Base-by-base conservation (phyloP, 1,284 basidiomycete genomes). In the Puccinia hordei region DNA sequence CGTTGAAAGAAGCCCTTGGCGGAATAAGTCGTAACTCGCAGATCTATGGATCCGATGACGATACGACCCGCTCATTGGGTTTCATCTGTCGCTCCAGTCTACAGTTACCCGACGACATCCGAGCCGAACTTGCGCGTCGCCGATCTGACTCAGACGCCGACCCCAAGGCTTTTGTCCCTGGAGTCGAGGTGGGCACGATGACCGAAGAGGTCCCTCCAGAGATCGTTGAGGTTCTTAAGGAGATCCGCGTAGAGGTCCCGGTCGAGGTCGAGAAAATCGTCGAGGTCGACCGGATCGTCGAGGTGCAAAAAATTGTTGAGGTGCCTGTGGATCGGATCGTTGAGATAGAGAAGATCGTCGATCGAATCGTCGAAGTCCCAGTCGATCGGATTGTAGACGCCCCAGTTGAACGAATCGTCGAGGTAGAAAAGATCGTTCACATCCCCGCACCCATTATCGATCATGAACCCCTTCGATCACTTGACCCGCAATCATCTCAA, bases 361-460 rank as follows among this genome's bases (percentile, higher is more conserved):
- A 84, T 44, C 72, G 69, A 17, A 68, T 80, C 22, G 73, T 82
- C 38, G 83, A 83, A 55, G 81, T 82, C 49, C 81, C 81, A 35
- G 77, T 82, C 83, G 84, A 85, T 82, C 83, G 83, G 73, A 85
- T 84, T 83, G 86, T 24, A 2, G 72, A 73, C 35, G 81, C 81
- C 49, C 81, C 81, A 35, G 77, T 82, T 83, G 84, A 85, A 82
- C 83, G 83, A 74, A 85, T 84, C 83, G 86, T 24, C 13, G 72
- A 73, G 27, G 87, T 89, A 76, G 89, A 89, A 66, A 82, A 83
- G 81, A 80, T 82, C 63, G 81, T 85, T 57, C 82, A 88, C 87
- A 73, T 89, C 88, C 81, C 87, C 85, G 83, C 87, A 81, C 33
- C 5, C 35, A 44, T 24, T 2, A 9, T 44, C 33, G 19, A n/a